Conservation (phyloP, 2,329 filamentous ascomycete genomes). For the Colletotrichum sp. region DNA sequence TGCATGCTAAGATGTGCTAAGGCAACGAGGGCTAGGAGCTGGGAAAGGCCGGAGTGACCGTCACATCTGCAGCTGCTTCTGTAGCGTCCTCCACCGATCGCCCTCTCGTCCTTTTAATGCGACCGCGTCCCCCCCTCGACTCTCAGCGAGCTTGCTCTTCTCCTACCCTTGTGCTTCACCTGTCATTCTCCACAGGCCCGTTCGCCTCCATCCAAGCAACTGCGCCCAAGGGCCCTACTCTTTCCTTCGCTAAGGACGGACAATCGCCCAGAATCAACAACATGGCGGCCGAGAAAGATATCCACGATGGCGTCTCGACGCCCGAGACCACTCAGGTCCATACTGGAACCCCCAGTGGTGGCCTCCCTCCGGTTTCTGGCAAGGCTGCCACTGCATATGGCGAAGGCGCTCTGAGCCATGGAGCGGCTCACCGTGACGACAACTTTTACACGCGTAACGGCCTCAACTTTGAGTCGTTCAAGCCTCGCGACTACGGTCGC, state of each 20-base stretch:
- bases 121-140: not conserved
- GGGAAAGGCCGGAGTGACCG: not conserved
- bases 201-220: not conserved
- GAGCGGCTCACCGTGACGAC: not conserved
- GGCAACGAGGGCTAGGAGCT: not conserved
- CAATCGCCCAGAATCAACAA: not conserved
- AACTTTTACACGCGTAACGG: slow-evolving; percentile 25
- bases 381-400: not conserved
- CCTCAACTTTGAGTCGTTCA: slow-evolving; percentile 26
- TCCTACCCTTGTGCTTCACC: not conserved
- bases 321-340: slow-evolving; percentile 13
- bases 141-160: not conserved
- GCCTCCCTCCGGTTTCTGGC: not conserved
- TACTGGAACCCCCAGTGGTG: not conserved
- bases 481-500: slow-evolving; percentile 22
- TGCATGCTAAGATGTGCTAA: not conserved
- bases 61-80: not conserved
- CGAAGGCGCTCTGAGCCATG: not conserved
- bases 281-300: slow-evolving; percentile 9
- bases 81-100: not conserved
- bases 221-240: not conserved
- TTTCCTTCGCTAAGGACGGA: not conserved
- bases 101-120: slow-evolving; percentile 1
- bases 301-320: slow-evolving; percentile 12
- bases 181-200: not conserved